Base-by-base conservation (phyloP, 805 yeast species). In the Metschnikowia peoriensis region DNA sequence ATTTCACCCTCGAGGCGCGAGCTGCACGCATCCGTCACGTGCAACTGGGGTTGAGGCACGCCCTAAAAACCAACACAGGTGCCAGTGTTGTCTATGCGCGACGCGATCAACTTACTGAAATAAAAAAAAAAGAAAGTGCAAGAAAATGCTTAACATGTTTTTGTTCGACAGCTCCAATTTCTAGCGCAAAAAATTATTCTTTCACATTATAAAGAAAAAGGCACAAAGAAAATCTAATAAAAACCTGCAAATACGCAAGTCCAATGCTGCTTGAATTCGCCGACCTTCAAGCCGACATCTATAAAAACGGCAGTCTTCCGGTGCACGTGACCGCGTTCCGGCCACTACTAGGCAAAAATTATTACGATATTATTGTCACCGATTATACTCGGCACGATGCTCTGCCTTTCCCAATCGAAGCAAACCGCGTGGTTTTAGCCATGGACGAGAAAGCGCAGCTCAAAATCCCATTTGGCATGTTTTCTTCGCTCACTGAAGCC, bases 291-390 rank as follows among this genome's bases (percentile, higher is more conserved):
- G 38, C 28, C 34, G 41, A 44, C 14, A 41, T 48, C 14, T 52
- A 58, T 47, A n/a, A 32, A 15, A 41, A 42, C 12, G 58, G 49
- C 42, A 12, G 17, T 10, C 15, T 59, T 8, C 42, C 44, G 32
- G 55, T 45, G 42, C 61, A 58, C 52, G 51, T 56, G 46, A 45
- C 54, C 38, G 58, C 60, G 34, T 41, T 59, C 28, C 46, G 56
- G n/a, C 43, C 55, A 16, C 29, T 8, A 14, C 49, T 54, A 38
- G 53, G 53, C 54, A 10, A 39, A 38, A n/a, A 28, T 10, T 7
- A 16, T 37, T 32, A 32, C 27, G 56, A 56, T n/a, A 12, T 58
- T 2, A 28, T 49, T 10, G 54, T 59, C 28, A 51, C 61, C 9
- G 60, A 59, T 42, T 59, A 54, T 34, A 41, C 56, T 7, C 38